These are phyloP conservation scores for Populus hybrid DNA, from an alignment of 441 rosid species.

Conservation along the genomic window DNA sequence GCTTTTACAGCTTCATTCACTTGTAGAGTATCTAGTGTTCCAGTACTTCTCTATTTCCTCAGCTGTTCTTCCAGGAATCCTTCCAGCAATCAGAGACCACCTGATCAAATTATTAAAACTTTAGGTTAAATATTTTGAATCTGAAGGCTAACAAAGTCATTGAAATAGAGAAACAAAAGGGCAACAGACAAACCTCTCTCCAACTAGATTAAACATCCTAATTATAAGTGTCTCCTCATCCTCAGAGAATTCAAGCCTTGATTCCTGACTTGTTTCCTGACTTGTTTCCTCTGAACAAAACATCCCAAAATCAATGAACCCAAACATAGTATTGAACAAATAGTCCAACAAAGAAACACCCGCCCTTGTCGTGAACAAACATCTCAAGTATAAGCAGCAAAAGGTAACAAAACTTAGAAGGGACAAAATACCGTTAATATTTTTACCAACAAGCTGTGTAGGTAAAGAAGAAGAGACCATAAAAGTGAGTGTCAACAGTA, in stretches of 20 bases:
- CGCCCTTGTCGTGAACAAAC: background rate
- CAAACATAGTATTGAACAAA: too few relatives aligned
- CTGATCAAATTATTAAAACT: slow-evolving; percentile 11
- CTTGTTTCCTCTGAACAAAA: slow-evolving; percentile 26
- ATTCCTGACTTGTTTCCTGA: slow-evolving; percentile 15
- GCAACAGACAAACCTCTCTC: slow-evolving; percentile 33
- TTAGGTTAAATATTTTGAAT: background rate
- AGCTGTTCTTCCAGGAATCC: slow-evolving; percentile 49
- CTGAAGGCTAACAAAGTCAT: background rate
- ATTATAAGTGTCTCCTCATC: slow-evolving; percentile 46
- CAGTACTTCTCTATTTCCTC: slow-evolving; percentile 45
- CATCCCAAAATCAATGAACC: background rate
- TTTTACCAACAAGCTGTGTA: background rate
- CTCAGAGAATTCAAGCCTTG: slow-evolving; percentile 32
- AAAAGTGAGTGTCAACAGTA: background rate
- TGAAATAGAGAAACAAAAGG: background rate
- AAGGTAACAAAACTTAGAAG: too few relatives aligned
- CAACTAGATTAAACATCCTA: slow-evolving; percentile 46
- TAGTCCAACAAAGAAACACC: too few relatives aligned
- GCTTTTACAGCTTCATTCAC: slow-evolving; percentile 15
- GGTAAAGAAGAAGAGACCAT: background rate
- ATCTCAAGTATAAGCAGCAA: background rate
- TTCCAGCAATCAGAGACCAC: slow-evolving; percentile 53
- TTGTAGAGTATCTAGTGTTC: slow-evolving; percentile 38
- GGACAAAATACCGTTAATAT: background rate